Base-by-base conservation (phyloP, 2,329 filamentous ascomycete genomes). In the Ambrosiella cleistominuta region DNA sequence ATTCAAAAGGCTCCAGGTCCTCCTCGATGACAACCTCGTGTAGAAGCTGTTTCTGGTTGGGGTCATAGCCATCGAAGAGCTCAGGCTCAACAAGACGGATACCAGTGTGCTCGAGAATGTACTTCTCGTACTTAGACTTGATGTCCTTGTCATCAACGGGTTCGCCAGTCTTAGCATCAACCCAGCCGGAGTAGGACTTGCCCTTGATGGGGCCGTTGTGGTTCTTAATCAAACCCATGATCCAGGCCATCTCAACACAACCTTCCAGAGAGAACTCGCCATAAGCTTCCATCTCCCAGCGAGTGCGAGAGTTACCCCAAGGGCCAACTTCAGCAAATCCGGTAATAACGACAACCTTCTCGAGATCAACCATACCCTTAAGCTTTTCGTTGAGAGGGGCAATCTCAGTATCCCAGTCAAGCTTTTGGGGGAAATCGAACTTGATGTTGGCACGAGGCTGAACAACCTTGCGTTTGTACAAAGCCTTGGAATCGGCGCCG, bases 171-270 rank as follows among this genome's bases (percentile, higher is more conserved):
- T 97, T 97, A 68, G 82, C 78, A 67, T 98, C 93, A 60, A 98
- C 88, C 89, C 88, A 98, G 65, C 93, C 93, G 64, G 91, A 88
- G 74, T 98, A 97, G 63, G 86, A 86, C 74, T 95, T 86, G 69
- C 93, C 93, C 76, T 98, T 98, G 69, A 98, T 81, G 38, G 85
- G 83, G 15, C 93, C 93, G 65, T 97, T 97, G 76, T 95, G 88
- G 71, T 98, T 95, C 78, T 91, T 96, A 75, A 98, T 97, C 61
- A 97, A 82, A 67, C 93, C 93, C 91, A 97, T 98, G 71, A 98
- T 88, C 93, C 93, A 98, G 38, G 93, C 90, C 93, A 98, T 98
- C 72, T 98, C 93, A 61, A 98, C 85, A 66, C 93, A 97, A 37
- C 93, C 93, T 71, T 98, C 94, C 12, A 98, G 81, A 7, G 93